These are phyloP conservation scores for Saccharomyces mikatae DNA, from an alignment of 805 yeast species.

Conservation along the genomic window DNA sequence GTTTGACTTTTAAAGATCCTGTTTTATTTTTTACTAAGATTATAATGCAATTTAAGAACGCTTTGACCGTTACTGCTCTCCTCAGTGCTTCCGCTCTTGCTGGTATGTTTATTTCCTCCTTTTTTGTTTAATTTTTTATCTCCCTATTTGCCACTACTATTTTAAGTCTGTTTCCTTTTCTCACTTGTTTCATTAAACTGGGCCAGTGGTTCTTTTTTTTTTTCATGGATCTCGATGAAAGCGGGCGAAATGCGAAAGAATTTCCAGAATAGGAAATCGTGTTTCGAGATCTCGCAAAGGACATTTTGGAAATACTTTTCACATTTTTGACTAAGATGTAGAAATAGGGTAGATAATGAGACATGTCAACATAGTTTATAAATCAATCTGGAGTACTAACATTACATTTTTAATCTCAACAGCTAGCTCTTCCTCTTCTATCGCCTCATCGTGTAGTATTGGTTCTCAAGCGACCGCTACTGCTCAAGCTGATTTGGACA, in stretches of 20 bases:
- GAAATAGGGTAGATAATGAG: background rate
- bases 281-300: background rate
- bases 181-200: no score
- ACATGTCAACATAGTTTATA: background rate
- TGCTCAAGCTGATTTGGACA: constrained; percentile 70
- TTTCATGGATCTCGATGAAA: background rate
- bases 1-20: background rate
- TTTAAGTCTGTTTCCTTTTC: no score
- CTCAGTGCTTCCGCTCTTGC: constrained; percentile 32
- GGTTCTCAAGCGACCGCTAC: constrained; percentile 59
- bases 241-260: background rate
- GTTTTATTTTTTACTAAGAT: background rate
- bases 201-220: background rate
- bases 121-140: constrained; percentile 2
- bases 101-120: constrained; percentile 22
- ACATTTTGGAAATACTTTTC: background rate
- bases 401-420: background rate
- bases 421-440: background rate
- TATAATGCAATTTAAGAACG: constrained; percentile 1
- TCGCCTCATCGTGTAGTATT: constrained; percentile 59
- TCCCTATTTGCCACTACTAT: background rate
- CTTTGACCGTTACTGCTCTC: background rate
- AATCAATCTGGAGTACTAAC: background rate
- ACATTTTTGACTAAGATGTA: background rate
- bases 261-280: background rate